Base-by-base conservation (phyloP, 2,329 filamentous ascomycete species). In the Laburnicola sp. region DNA sequence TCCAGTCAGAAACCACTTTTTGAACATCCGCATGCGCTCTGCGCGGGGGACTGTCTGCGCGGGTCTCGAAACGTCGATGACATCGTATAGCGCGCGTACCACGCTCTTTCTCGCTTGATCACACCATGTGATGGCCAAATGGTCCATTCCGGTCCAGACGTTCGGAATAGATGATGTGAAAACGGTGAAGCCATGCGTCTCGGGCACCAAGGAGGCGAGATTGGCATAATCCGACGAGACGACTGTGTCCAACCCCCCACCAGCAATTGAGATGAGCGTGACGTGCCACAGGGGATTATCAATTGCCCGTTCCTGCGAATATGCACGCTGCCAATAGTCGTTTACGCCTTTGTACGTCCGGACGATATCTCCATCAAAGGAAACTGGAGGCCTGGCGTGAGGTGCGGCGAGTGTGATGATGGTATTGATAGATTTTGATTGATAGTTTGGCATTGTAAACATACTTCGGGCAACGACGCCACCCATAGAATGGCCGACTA, bases 111-210 rank as follows among this genome's bases (percentile, higher is more conserved):
- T 86, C 66, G 97, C 91, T 68, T 97, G 93, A 70, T 97, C 93
- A 66, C 94, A 97, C 94, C 94, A 99, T 38, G 95, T 87, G 67
- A 99, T 99, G 22, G 93, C 93, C 67, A 97, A 83, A 73, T 99
- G 94, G 65, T 99, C 94, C 85, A 96, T 96, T 51, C 92, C 92
- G 6, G 94, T 96, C 94, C 94, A 99, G 4, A 97, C 93, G 58
- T 86, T 87, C 1, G 94, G 94, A 45, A 97, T 95, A 4, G 90
- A 90, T 3, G 92, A 93, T 1, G 93, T 97, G 66, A 97, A 99
- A 10, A 97, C 94, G 0, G 94, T 97, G 70, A 99, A 99, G 27
- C 94, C 94, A 70, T 99, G 93, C 0, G 94, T 97, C 61, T 95
- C 91, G 4, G 94, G 94, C 1, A 97, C 89, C 30, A 99, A 80